These are phyloP conservation scores for Phalaenopsis hybrid DNA, from an alignment of 116 monocot genomes.

Conservation along the genomic window DNA sequence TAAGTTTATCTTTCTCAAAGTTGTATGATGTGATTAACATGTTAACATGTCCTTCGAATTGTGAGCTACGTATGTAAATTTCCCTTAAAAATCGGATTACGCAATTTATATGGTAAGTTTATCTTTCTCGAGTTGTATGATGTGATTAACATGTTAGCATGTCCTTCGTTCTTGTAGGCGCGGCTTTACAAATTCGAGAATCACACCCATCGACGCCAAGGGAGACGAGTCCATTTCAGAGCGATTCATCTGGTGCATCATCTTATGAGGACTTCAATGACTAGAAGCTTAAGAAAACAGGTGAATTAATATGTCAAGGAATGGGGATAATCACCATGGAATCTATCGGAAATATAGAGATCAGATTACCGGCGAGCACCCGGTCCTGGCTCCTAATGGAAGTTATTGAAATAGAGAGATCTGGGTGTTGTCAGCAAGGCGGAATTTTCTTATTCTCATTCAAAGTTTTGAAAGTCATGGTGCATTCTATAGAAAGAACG, in stretches of 20 bases:
- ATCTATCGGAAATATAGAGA: not conserved
- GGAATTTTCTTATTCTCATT: not conserved
- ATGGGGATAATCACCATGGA: not conserved
- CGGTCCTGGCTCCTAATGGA: no score
- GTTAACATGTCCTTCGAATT: not conserved
- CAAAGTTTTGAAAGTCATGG: no score
- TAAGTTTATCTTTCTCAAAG: no score
- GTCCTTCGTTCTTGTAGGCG: conserved; percentile 19
- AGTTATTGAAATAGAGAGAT: not conserved
- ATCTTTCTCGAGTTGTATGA: no score
- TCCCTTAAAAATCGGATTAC: no score
- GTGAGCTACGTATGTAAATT: no score
- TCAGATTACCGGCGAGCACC: not conserved
- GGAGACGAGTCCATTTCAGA: conserved; percentile 72
- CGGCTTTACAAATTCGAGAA: conserved; percentile 42
- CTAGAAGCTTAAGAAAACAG: conserved; percentile 11
- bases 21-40: no score
- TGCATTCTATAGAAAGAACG: not conserved
- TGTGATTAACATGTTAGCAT: not conserved
- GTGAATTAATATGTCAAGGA: not conserved
- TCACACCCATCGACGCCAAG: conserved; percentile 72
- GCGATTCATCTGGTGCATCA: conserved; percentile 78
- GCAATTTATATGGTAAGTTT: no score
- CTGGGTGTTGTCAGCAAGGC: not conserved
- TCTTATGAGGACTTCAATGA: conserved; percentile 79